Evolutionary conservation across 352 stramenopile species (phyloP).

Genomic region (Phytopythium litorale): DNA sequence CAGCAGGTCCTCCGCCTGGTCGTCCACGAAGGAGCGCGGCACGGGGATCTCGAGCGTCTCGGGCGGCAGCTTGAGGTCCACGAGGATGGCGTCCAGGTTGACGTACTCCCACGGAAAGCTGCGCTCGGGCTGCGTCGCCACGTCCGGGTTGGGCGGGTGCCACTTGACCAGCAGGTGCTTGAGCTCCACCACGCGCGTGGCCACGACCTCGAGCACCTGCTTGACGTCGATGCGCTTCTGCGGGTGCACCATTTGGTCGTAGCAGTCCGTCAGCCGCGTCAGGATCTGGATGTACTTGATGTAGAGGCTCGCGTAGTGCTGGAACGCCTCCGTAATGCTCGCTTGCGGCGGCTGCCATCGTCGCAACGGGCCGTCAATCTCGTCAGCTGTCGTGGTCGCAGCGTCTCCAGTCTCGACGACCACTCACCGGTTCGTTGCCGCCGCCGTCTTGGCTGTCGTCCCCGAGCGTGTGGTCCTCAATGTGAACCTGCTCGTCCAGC

Average conservation of each 20-base stretch:
- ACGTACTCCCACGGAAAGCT: conserved; percentile 95
- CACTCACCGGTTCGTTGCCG: conserved; percentile 32
- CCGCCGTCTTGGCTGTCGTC: conserved; percentile 28
- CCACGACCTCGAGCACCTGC: conserved; percentile 90
- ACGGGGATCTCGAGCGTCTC: conserved; percentile 90
- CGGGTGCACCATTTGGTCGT: conserved; percentile 93
- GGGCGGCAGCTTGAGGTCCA: conserved; percentile 91
- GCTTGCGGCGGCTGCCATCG: conserved; percentile 46
- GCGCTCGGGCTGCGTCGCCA: conserved; percentile 66
- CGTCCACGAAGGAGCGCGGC: conserved; percentile 88
- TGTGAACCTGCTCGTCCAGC: conserved; percentile 91
- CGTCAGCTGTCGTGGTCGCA: background rate
- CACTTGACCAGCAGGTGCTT: conserved; percentile 94
- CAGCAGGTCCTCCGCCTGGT: conserved; percentile 55
- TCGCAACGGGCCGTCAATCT: background rate
- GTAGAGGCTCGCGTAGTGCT: conserved; percentile 95
- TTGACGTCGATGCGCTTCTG: conserved; percentile 95
- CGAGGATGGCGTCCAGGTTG: conserved; percentile 90
- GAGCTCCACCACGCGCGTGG: conserved; percentile 82
- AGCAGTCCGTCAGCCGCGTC: conserved; percentile 85
- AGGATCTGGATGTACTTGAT: conserved; percentile 95
- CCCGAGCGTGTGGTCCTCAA: conserved; percentile 78
- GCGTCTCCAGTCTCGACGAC: background rate
- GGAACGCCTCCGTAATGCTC: conserved; percentile 88
- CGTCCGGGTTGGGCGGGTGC: conserved; percentile 91